Conservation (phyloP, 2,329 filamentous ascomycete genomes). For the Ophiostoma novo-ulmi region DNA sequence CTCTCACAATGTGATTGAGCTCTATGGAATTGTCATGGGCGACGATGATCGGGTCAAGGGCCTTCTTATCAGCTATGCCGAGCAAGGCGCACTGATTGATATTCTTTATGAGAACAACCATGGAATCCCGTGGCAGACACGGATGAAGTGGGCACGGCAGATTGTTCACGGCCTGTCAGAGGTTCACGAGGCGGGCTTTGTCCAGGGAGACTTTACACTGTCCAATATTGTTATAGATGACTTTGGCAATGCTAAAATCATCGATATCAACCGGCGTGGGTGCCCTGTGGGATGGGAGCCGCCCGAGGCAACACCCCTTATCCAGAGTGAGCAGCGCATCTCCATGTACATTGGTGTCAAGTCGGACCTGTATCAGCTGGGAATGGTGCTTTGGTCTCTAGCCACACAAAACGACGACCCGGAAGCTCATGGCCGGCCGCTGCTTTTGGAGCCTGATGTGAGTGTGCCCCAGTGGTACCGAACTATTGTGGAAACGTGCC, state of each 20-base stretch:
- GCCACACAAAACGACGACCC: slow-evolving; percentile 86
- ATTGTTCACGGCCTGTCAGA: slow-evolving; percentile 85
- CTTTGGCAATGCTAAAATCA: slow-evolving; percentile 84
- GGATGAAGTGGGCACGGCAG: slow-evolving; percentile 84
- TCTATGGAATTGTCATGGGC: slow-evolving; percentile 84
- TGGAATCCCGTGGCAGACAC: slow-evolving; percentile 60
- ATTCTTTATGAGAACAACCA: slow-evolving; percentile 75
- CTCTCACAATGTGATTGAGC: slow-evolving; percentile 73
- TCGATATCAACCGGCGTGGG: slow-evolving; percentile 96
- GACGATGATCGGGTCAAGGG: slow-evolving; percentile 76
- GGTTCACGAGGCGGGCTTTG: slow-evolving; percentile 92
- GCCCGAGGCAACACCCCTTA: slow-evolving; percentile 78
- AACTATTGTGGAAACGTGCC: slow-evolving; percentile 67
- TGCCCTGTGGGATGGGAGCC: slow-evolving; percentile 98
- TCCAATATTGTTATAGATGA: slow-evolving; percentile 94
- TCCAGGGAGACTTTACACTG: slow-evolving; percentile 94
- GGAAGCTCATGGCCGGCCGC: slow-evolving; percentile 68
- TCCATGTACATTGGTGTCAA: slow-evolving; percentile 98
- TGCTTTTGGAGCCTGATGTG: slow-evolving; percentile 53
- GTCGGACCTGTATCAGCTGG: slow-evolving; percentile 90
- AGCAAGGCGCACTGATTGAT: slow-evolving; percentile 82
- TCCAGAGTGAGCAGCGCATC: slow-evolving; percentile 83
- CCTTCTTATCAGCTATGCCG: slow-evolving; percentile 80
- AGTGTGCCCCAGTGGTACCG: slow-evolving; percentile 76
- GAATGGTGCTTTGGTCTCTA: slow-evolving; percentile 94